Base-by-base conservation (phyloP, 208 protist species). In the Acanthamoeba polyphaga region DNA sequence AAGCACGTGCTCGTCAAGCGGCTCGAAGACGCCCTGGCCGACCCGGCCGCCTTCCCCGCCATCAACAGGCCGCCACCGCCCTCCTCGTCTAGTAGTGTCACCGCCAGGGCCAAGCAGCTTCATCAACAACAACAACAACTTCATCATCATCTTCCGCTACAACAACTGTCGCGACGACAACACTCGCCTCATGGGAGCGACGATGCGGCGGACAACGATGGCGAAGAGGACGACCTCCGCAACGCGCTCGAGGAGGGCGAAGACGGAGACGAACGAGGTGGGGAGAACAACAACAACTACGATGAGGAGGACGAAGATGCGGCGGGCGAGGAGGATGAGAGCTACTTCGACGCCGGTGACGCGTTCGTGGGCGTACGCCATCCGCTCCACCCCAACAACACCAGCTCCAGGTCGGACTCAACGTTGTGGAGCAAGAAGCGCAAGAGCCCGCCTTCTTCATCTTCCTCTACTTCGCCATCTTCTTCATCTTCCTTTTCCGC, bases 1-100 rank as follows among this genome's bases (percentile, higher is more conserved):
- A 85, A 85, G 76, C 76, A 85, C 9, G 76, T 85, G 19, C 76
- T 85, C 29, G 76, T 85, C 76, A 85, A 58, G 49, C 34, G 76
- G 5, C 76, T 85, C 46, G 76, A 85, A 58, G 76, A 85, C 15
- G 76, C 76, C 29, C 76, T 85, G 7, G 76, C 76, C 49, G 29
- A 17, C 38, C 46, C 27, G 43, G 6, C 29, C 74, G 32, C 74
- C 62, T 68, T 68, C 62, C 62, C 62, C 62, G 17, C 62, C 62
- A 29, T 68, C 62, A 68, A 68, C 62, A 46, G 43, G 43, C 43
- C 43, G 43, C 62, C 17, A 24, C 62, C 62, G 19, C 62, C 62
- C 8, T 22, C 27, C 24, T 13, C 70, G 62, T 13, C 70, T 1
- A 19, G 32, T 58, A 5, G 53, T 58, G 53, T 58, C n/a, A 78